Conservation (phyloP, 169 alveolate species). For the Plasmodium vinckei region DNA sequence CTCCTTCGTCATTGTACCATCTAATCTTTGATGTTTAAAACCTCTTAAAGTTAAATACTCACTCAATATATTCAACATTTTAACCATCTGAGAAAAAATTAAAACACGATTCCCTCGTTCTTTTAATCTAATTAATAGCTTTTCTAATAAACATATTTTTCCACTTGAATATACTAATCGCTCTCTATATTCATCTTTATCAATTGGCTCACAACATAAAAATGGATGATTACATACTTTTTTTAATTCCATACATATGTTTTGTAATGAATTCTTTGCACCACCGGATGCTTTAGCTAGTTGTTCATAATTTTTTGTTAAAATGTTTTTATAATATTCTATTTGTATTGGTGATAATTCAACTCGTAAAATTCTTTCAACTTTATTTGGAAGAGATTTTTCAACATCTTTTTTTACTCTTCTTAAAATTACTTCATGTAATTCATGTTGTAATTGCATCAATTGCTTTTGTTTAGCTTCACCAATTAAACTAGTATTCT, state of each 20-base stretch:
- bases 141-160: conserved; percentile 95
- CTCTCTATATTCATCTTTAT: conserved; percentile 86
- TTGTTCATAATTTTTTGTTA: conserved; percentile 91
- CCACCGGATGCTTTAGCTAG: conserved; percentile 92
- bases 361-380: conserved; percentile 91
- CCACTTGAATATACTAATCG: conserved; percentile 93
- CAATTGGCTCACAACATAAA: conserved; percentile 95
- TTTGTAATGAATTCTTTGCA: conserved; percentile 90
- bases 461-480: conserved; percentile 90
- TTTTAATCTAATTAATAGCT: conserved; percentile 91
- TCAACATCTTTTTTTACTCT: conserved; percentile 94
- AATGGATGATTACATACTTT: conserved; percentile 99
- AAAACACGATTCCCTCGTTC: conserved; percentile 95
- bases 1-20: conserved; percentile 98
- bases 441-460: conserved; percentile 89
- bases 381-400: conserved; percentile 92
- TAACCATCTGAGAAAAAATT: conserved; percentile 97
- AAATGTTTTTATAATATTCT: conserved; percentile 89
- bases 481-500: conserved; percentile 91
- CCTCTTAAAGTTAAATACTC: conserved; percentile 96
- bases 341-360: conserved; percentile 93
- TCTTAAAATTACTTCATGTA: conserved; percentile 90
- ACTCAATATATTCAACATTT: conserved; percentile 96
- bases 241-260: conserved; percentile 96
- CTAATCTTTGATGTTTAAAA: conserved; percentile 97